Evolutionary conservation across 2,329 filamentous ascomycete genomes (phyloP).

Genomic region (Ophiostoma piceae): DNA sequence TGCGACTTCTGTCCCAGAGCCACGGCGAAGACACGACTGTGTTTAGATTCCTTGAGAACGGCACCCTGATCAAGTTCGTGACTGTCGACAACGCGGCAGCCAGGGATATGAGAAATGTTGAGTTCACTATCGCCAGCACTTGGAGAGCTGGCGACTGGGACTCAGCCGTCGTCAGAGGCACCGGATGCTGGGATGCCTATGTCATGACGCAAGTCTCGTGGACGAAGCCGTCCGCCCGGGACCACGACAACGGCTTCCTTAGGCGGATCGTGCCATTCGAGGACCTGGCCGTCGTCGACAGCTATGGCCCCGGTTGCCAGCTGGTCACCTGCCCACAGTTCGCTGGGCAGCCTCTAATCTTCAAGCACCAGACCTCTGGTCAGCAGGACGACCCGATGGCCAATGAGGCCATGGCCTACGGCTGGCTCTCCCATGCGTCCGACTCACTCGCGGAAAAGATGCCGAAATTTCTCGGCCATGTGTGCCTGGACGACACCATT

Average conservation of each 20-base stretch:
- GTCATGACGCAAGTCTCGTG: background rate
- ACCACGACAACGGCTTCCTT: background rate
- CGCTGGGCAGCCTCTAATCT: background rate
- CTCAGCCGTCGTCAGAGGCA: background rate
- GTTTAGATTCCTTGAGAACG: background rate
- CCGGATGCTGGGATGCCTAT: no score
- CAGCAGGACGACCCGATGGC: background rate
- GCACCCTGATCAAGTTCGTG: background rate
- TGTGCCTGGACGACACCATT: background rate
- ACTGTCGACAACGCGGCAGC: background rate
- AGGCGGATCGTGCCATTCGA: background rate
- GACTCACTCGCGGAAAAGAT: background rate
- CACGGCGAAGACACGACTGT: background rate
- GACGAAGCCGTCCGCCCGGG: background rate
- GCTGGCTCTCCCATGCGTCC: background rate
- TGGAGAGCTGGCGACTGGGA: background rate
- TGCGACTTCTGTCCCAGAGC: background rate
- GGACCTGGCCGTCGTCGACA: background rate
- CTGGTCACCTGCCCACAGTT: background rate
- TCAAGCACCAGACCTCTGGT: background rate
- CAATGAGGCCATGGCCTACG: background rate
- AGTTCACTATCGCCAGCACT: background rate
- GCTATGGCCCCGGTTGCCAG: background rate
- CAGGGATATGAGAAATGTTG: no score
- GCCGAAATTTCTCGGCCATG: background rate